phyloP scores from a whole-genome alignment of 352 stramenopile species.

The Phytopythium montanum region DNA sequence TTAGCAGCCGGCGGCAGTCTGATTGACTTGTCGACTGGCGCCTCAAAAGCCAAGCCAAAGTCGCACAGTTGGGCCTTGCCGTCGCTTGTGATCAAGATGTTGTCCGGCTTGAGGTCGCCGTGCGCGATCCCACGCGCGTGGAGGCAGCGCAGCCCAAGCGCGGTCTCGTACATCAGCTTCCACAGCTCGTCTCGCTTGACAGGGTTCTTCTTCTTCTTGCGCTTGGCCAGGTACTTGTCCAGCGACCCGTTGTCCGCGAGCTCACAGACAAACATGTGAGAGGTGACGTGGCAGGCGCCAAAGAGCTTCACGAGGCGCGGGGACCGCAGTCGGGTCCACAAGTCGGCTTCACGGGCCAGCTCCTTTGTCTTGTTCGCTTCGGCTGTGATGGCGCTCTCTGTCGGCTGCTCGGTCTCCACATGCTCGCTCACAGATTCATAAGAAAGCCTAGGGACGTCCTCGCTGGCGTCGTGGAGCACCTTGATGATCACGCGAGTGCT shows the following conservation, averaged over 20 bases:
- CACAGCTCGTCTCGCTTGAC: slow-evolving; percentile 8
- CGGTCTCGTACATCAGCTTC: slow-evolving; percentile 18
- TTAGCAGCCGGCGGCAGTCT: not conserved
- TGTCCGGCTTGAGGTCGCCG: slow-evolving; percentile 69
- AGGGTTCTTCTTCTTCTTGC: not conserved
- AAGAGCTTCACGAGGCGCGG: not conserved
- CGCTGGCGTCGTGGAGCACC: not conserved
- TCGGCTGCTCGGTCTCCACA: not conserved
- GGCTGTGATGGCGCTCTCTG: too few species aligned
- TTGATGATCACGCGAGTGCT: not conserved
- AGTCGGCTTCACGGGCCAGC: not conserved
- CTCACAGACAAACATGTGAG: not conserved
- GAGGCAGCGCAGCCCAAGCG: slow-evolving; percentile 26
- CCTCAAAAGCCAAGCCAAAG: slow-evolving; percentile 18
- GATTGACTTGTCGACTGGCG: not conserved
- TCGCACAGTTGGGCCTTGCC: slow-evolving; percentile 20
- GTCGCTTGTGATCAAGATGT: slow-evolving; percentile 17
- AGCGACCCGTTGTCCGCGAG: not conserved
- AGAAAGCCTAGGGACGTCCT: too few species aligned
- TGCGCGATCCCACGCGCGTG: slow-evolving; percentile 40
- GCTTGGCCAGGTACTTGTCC: not conserved
- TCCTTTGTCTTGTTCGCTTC: not conserved
- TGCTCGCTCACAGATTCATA: too few species aligned
- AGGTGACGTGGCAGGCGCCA: slow-evolving; percentile 2
- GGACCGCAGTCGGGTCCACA: not conserved